Evolutionary conservation across 208 protist species (phyloP).

Genomic region (Wallacemonas sp.): DNA sequence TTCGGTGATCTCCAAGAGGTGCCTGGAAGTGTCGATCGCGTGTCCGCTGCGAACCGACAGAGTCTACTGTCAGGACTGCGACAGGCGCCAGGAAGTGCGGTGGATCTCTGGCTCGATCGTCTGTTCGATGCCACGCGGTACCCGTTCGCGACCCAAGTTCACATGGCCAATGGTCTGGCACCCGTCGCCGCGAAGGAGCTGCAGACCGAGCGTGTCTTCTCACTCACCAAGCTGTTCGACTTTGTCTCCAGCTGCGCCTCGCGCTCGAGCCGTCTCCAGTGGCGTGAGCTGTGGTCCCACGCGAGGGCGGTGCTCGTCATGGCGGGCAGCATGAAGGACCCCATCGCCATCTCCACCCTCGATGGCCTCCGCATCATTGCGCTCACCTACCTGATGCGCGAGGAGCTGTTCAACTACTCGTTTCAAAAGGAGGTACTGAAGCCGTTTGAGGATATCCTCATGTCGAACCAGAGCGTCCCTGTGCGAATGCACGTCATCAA

Average conservation of each 20-base stretch:
- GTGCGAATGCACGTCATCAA: constrained; percentile 66
- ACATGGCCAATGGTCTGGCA: constrained; percentile 74
- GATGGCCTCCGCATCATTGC: constrained; percentile 71
- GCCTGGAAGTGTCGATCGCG: constrained; percentile 40
- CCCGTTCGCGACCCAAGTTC: constrained; percentile 58
- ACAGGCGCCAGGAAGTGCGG: constrained; percentile 30
- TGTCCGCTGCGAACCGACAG: constrained; percentile 38
- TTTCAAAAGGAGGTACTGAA: constrained; percentile 87
- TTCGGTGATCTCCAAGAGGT: constrained; percentile 67
- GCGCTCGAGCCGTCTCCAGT: constrained; percentile 75
- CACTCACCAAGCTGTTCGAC: constrained; percentile 82
- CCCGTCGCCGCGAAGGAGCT: constrained; percentile 77
- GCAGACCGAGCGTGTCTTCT: constrained; percentile 69
- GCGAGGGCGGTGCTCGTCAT: constrained; percentile 71
- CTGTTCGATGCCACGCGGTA: constrained; percentile 83
- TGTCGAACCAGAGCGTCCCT: constrained; percentile 56
- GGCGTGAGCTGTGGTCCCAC: constrained; percentile 78
- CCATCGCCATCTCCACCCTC: constrained; percentile 44
- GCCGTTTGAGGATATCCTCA: constrained; percentile 78
- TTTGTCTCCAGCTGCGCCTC: constrained; percentile 80
- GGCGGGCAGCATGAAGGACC: constrained; percentile 44
- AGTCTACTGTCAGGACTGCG: constrained; percentile 51
- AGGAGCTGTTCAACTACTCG: constrained; percentile 81
- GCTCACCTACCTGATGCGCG: constrained; percentile 72
- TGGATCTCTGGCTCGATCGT: constrained; percentile 80